These are phyloP conservation scores for Scytalidium lignicola DNA, from an alignment of 2,329 filamentous ascomycete species.

Conservation along the genomic window DNA sequence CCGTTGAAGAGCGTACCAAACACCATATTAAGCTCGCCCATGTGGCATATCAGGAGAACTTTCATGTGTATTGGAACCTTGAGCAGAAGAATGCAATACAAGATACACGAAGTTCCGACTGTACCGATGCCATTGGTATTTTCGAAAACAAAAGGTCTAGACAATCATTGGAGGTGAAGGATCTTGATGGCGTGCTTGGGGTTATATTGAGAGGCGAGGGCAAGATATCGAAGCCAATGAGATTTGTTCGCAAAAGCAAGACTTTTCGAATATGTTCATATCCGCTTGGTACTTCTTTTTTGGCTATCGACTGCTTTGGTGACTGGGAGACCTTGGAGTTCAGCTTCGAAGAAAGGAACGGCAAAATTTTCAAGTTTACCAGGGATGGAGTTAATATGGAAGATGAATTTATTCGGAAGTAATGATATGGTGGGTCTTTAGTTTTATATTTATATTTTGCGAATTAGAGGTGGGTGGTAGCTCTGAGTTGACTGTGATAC, in stretches of 20 bases:
- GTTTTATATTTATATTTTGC: too few relatives aligned
- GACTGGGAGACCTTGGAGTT: conserved; percentile 7
- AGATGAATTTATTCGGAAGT: too few relatives aligned
- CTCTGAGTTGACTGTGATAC: too few relatives aligned
- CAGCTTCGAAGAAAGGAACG: too few relatives aligned
- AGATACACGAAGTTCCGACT: conserved; percentile 3
- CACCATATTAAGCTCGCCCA: conserved; percentile 3
- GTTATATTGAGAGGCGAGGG: background rate
- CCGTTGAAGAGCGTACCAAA: too few relatives aligned
- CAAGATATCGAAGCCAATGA: conserved; percentile 3
- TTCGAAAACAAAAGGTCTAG: background rate
- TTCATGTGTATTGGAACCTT: background rate
- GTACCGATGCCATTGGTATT: conserved; percentile 4
- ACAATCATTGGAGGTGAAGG: conserved; percentile 2
- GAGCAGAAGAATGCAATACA: conserved; percentile 2
- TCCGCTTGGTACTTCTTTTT: background rate
- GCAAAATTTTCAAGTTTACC: too few relatives aligned
- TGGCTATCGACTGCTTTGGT: conserved; percentile 8
- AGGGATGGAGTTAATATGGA: too few relatives aligned
- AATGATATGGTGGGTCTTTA: too few relatives aligned
- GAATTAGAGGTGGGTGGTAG: too few relatives aligned
- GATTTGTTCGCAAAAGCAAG: conserved; percentile 3
- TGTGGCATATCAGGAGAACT: conserved; percentile 6
- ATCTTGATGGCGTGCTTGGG: conserved; percentile 4
- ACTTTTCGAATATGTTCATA: conserved; percentile 6